Evolutionary conservation across 257 asterid species (phyloP).

Genomic region (Euphrasia confusa): DNA sequence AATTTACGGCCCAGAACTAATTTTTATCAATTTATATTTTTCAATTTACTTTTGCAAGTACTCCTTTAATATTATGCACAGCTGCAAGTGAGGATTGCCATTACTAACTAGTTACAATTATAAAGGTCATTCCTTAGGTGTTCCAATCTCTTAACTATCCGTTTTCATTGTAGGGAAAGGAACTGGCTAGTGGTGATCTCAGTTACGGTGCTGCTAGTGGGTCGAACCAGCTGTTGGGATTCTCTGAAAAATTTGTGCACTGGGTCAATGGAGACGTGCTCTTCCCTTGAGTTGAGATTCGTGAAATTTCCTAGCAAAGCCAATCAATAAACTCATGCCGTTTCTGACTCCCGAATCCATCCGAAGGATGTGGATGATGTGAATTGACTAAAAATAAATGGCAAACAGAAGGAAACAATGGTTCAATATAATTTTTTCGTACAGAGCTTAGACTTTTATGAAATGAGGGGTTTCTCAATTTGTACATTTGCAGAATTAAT

Average conservation of each 20-base stretch:
- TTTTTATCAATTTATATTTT: too few relatives aligned
- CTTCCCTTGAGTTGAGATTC: slow-evolving; percentile 46
- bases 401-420: slow-evolving; percentile 21
- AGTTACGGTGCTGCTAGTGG: slow-evolving; percentile 23
- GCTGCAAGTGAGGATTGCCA: background rate
- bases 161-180: slow-evolving; percentile 40
- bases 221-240: slow-evolving; percentile 33
- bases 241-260: slow-evolving; percentile 52
- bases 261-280: slow-evolving; percentile 69
- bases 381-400: slow-evolving; percentile 30
- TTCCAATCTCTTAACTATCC: background rate
- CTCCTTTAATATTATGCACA: too few relatives aligned
- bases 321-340: slow-evolving; percentile 17
- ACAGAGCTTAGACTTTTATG: slow-evolving; percentile 29
- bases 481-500: slow-evolving; percentile 42
- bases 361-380: slow-evolving; percentile 59
- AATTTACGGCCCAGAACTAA: background rate
- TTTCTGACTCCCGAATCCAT: slow-evolving; percentile 31
- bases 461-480: slow-evolving; percentile 22
- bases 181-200: slow-evolving; percentile 34
- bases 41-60: too few relatives aligned
- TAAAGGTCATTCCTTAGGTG: background rate
- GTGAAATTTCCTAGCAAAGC: slow-evolving; percentile 3
- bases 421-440: slow-evolving; percentile 27
- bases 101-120: too few relatives aligned